A percentile compares a stretch with the other conserved stretches of the same genome.
Evolutionary conservation across 2,329 filamentous ascomycete species (phyloP).

Genomic region (Plenodomus tracheiphilus): DNA sequence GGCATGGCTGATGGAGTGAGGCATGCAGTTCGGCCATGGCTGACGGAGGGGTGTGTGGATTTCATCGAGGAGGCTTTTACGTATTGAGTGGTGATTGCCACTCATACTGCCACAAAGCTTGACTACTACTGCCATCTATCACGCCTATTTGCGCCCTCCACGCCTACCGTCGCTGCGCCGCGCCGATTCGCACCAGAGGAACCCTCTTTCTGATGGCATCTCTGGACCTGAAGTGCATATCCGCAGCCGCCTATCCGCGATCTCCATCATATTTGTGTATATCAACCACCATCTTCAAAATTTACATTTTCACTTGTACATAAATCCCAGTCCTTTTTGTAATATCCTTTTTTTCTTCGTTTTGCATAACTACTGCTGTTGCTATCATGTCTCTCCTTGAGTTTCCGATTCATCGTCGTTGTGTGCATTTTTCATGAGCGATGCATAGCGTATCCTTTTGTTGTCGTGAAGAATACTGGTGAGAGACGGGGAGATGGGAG

Average conservation of each 20-base stretch:
- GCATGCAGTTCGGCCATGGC: slow-evolving; percentile 55
- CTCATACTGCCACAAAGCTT: not conserved
- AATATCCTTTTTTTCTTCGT: slow-evolving; percentile 29
- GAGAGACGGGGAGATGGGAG: too few relatives aligned
- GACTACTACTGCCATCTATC: not conserved
- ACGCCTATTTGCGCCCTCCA: too few relatives aligned
- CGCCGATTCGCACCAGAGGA: too few relatives aligned
- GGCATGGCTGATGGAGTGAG: slow-evolving; percentile 66
- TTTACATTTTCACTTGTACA: not conserved
- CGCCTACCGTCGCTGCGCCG: too few relatives aligned
- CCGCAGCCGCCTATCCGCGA: too few relatives aligned
- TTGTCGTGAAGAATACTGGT: not conserved
- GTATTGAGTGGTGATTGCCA: slow-evolving; percentile 48
- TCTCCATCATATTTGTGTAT: not conserved
- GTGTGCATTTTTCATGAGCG: slow-evolving; percentile 1
- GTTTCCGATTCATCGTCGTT: not conserved
- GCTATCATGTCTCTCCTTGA: slow-evolving; percentile 29
- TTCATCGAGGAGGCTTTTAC: slow-evolving; percentile 70
- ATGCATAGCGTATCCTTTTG: slow-evolving; percentile 8
- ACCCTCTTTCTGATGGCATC: too few relatives aligned
- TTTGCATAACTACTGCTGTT: slow-evolving; percentile 12
- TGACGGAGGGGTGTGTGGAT: slow-evolving; percentile 59
- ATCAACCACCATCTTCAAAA: not conserved
- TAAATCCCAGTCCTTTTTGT: slow-evolving; percentile 25
- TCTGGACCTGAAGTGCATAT: too few relatives aligned